phyloP scores from a whole-genome alignment of 148 eudicot genomes.

The Silene latifolia region DNA sequence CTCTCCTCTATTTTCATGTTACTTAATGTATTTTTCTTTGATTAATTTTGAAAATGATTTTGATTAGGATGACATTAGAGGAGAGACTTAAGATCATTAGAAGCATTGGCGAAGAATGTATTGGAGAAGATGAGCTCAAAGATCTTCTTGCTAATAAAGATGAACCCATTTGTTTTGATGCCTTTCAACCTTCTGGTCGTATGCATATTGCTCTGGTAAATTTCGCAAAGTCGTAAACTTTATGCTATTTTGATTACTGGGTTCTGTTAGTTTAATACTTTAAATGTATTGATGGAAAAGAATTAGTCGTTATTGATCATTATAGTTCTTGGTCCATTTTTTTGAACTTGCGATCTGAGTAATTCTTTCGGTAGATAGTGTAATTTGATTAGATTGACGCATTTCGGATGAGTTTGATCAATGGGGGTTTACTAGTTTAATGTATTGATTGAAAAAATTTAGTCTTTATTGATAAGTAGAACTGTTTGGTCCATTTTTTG shows the following conservation, averaged over 20 bases:
- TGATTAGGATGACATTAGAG: conserved; percentile 28
- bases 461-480: background rate
- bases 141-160: conserved; percentile 27
- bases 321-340: too few relatives aligned
- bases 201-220: conserved; percentile 47
- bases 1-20: background rate
- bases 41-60: background rate
- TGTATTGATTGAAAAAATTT: background rate
- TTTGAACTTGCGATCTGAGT: too few relatives aligned
- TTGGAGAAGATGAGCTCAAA: conserved; percentile 38
- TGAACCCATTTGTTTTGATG: conserved; percentile 45
- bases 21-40: background rate
- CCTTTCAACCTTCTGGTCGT: conserved; percentile 48
- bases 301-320: too few relatives aligned
- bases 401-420: background rate
- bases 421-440: too few relatives aligned
- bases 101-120: conserved; percentile 46
- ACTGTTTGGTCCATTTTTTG: too few relatives aligned
- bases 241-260: background rate
- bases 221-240: background rate
- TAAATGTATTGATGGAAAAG: background rate
- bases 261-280: background rate
- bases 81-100: conserved; percentile 30
- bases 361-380: too few relatives aligned
- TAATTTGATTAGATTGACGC: too few relatives aligned